A percentile compares a stretch with the other conserved stretches of the same genome.
Conservation (phyloP, 108 stramenopile species). For the Fragilariopsis cylindrus region DNA sequence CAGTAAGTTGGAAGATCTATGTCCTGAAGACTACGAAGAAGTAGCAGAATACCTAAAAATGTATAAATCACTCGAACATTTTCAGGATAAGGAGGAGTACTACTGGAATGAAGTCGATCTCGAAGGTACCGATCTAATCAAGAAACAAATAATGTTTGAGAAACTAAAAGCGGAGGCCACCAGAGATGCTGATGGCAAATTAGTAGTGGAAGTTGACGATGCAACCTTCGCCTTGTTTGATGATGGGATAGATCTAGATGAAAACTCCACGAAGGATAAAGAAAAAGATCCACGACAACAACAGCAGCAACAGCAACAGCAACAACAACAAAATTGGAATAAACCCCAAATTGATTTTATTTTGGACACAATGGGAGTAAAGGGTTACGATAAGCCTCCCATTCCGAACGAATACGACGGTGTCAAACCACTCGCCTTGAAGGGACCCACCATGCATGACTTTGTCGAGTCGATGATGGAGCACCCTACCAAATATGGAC, state of each 20-base stretch:
- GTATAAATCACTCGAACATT: constrained; percentile 20
- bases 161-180: constrained; percentile 29
- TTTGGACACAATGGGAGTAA: constrained; percentile 26
- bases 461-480: constrained; percentile 64
- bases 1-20: constrained; percentile 24
- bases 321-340: constrained; percentile 1
- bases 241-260: background rate
- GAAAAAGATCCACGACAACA: background rate
- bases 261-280: background rate
- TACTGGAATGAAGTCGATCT: constrained; percentile 41
- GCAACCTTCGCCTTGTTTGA: constrained; percentile 34
- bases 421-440: constrained; percentile 23
- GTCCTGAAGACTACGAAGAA: constrained; percentile 13
- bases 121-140: constrained; percentile 2
- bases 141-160: constrained; percentile 16
- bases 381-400: constrained; percentile 24
- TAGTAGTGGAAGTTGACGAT: constrained; percentile 35
- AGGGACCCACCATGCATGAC: constrained; percentile 51
- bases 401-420: constrained; percentile 26
- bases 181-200: constrained; percentile 34
- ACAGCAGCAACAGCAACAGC: background rate
- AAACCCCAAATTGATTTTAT: constrained; percentile 24
- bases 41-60: constrained; percentile 21
- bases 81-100: constrained; percentile 19
- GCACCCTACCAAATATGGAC: constrained; percentile 70